A percentile compares a stretch with the other conserved stretches of the same genome.
These are phyloP conservation scores for Phytophthora cryptogea DNA, from an alignment of 352 stramenopile species.

Conservation along the genomic window DNA sequence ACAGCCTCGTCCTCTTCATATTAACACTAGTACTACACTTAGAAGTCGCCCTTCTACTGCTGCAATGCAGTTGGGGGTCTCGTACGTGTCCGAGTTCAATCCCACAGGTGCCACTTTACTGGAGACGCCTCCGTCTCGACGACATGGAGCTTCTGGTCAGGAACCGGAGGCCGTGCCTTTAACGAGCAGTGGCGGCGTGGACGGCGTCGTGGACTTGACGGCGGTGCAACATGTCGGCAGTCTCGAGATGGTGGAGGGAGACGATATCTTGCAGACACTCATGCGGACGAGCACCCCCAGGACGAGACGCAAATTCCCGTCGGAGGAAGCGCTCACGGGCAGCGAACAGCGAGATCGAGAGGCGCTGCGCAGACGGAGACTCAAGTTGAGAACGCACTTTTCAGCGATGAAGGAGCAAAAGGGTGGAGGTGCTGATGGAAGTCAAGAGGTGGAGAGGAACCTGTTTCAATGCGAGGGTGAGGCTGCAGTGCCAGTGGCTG, in stretches of 20 bases:
- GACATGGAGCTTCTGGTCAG: neutral
- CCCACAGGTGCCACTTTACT: conserved; percentile 8
- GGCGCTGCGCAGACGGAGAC: conserved; percentile 46
- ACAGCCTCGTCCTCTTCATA: neutral
- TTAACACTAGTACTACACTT: neutral
- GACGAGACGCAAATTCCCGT: conserved; percentile 49
- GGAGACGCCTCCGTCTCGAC: conserved; percentile 13
- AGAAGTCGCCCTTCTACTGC: neutral
- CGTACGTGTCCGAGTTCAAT: conserved; percentile 4
- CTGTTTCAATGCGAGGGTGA: conserved; percentile 9
- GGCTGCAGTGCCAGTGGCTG: neutral
- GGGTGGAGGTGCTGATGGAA: conserved; percentile 1
- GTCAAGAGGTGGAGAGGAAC: conserved; percentile 8
- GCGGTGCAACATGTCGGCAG: conserved; percentile 36
- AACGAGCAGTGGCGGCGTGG: conserved; percentile 17
- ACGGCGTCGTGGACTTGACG: conserved; percentile 54
- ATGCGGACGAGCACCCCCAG: conserved; percentile 49
- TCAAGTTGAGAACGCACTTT: conserved; percentile 46
- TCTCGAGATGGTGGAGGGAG: conserved; percentile 70
- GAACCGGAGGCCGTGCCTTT: neutral
- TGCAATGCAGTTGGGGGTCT: neutral
- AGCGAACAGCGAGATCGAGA: conserved; percentile 61
- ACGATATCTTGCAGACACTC: conserved; percentile 59
- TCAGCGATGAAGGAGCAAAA: conserved; percentile 34
- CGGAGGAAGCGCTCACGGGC: conserved; percentile 44